Percentiles rank a stretch among this genome's conserved stretches.
Conservation (phyloP, 2,329 filamentous ascomycete species). For the Pestalotiopsis sp. region DNA sequence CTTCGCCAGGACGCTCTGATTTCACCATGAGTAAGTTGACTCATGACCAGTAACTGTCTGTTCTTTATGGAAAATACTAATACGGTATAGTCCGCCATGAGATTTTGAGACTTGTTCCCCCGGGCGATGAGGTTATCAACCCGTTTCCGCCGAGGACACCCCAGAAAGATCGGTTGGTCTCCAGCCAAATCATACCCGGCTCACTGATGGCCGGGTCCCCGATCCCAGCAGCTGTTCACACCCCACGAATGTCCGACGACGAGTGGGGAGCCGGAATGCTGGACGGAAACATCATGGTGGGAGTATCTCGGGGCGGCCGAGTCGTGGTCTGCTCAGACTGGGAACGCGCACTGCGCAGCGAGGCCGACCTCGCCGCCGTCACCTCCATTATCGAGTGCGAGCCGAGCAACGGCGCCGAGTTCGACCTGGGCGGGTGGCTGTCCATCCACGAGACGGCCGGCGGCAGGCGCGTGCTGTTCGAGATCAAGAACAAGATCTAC, state of each 20-base stretch:
- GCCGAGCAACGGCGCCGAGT: slow-evolving; percentile 34
- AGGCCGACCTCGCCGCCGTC: slow-evolving; percentile 24
- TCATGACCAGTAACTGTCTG: neutral
- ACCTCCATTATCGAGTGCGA: slow-evolving; percentile 42
- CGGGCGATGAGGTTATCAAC: slow-evolving; percentile 3
- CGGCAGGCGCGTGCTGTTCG: slow-evolving; percentile 40
- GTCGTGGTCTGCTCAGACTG: slow-evolving; percentile 46
- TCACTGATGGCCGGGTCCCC: slow-evolving; percentile 15
- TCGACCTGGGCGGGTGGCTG: slow-evolving; percentile 49
- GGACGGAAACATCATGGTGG: slow-evolving; percentile 40
- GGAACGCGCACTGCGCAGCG: slow-evolving; percentile 35
- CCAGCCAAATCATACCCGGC: slow-evolving; percentile 26
- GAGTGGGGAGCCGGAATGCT: slow-evolving; percentile 51
- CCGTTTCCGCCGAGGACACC: slow-evolving; percentile 18
- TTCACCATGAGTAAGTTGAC: slow-evolving; percentile 3
- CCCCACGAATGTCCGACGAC: slow-evolving; percentile 33
- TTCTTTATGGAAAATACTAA: neutral
- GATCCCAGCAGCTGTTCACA: slow-evolving; percentile 20
- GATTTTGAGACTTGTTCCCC: slow-evolving; percentile 16
- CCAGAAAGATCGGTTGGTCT: slow-evolving; percentile 26
- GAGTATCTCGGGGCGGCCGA: slow-evolving; percentile 42
- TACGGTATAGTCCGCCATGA: slow-evolving; percentile 23
- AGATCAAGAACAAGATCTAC: slow-evolving; percentile 43
- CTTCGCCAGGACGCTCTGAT: neutral
- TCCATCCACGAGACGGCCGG: slow-evolving; percentile 34